These are phyloP conservation scores for Coniella vitis DNA, from an alignment of 2,329 filamentous ascomycete species.

Conservation along the genomic window DNA sequence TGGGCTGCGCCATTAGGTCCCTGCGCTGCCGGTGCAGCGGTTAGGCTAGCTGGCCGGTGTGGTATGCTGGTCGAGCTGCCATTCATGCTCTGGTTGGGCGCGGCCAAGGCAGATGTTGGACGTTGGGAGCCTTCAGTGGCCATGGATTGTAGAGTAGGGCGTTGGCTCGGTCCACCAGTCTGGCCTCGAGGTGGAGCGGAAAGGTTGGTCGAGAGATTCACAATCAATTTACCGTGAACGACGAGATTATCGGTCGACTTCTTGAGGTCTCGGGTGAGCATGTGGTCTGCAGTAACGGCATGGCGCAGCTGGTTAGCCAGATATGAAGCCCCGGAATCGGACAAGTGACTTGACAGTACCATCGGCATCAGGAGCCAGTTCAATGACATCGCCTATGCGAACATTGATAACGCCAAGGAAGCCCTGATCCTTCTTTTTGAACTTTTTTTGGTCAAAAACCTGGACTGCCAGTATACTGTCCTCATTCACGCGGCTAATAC, in stretches of 20 bases:
- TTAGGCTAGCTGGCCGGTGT: conserved; percentile 42
- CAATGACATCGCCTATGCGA: conserved; percentile 88
- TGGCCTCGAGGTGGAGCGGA: conserved; percentile 56
- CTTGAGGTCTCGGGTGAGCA: conserved; percentile 94
- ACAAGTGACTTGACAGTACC: conserved; percentile 45
- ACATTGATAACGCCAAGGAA: conserved; percentile 98
- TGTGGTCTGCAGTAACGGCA: conserved; percentile 72
- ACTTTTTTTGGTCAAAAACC: conserved; percentile 99
- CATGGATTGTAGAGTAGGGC: conserved; percentile 34
- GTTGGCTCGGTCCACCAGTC: conserved; percentile 35
- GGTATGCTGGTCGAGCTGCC: conserved; percentile 36
- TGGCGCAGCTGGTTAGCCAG: conserved; percentile 20
- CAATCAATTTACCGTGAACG: conserved; percentile 94
- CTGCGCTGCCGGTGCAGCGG: conserved; percentile 26
- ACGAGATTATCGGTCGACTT: conserved; percentile 98
- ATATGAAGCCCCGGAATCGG: conserved; percentile 21
- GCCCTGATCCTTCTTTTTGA: conserved; percentile 99
- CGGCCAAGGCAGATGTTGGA: conserved; percentile 47
- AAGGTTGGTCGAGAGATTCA: conserved; percentile 92
- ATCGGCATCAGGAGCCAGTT: conserved; percentile 81
- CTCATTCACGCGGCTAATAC: conserved; percentile 73
- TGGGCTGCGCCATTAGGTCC: conserved; percentile 31
- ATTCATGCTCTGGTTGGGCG: conserved; percentile 36
- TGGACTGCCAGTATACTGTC: conserved; percentile 96
- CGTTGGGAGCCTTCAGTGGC: conserved; percentile 41